A percentile compares a stretch with the other conserved stretches of the same genome.
Conservation (phyloP, 2,329 filamentous ascomycete species). For the Penicillium verrucosum region DNA sequence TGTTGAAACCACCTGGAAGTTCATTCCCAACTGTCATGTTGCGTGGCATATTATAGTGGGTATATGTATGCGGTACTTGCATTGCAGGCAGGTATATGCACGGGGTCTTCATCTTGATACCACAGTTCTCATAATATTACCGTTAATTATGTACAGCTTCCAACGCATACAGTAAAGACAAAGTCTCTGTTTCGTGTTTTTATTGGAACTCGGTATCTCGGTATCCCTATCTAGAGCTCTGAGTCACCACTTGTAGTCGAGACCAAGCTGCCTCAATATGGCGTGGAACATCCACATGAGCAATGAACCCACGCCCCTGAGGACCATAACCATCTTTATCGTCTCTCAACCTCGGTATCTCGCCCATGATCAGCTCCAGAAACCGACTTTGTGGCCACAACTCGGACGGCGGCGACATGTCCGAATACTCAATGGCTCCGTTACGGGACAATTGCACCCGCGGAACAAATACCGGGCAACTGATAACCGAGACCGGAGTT, state of each 20-base stretch:
- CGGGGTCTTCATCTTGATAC: not conserved
- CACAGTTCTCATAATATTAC: not conserved
- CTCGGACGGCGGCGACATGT: constrained; percentile 8
- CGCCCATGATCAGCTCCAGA: constrained; percentile 43
- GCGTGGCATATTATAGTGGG: not conserved
- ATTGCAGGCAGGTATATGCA: not conserved
- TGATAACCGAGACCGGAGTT: constrained; percentile 21
- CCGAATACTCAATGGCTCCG: constrained; percentile 7
- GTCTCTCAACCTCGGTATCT: constrained; percentile 45
- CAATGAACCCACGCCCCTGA: constrained; percentile 43
- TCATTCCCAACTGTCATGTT: not conserved
- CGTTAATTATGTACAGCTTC: not conserved
- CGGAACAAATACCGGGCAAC: constrained; percentile 24
- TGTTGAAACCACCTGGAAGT: not conserved
- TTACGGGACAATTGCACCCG: constrained; percentile 5
- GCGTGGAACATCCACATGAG: constrained; percentile 43
- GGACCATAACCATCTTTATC: constrained; percentile 46
- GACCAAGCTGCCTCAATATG: constrained; percentile 38
- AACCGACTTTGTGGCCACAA: constrained; percentile 44
- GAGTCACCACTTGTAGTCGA: constrained; percentile 5
- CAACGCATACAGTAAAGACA: not conserved
- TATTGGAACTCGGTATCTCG: not conserved
- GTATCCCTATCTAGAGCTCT: not conserved
- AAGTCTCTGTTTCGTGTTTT: not conserved
- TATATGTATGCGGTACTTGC: not conserved